Evolutionary conservation across 2,329 filamentous ascomycete species (phyloP), one percentile per base, ranked within the genome.

Genomic region (Macroventuria anomochaeta): DNA sequence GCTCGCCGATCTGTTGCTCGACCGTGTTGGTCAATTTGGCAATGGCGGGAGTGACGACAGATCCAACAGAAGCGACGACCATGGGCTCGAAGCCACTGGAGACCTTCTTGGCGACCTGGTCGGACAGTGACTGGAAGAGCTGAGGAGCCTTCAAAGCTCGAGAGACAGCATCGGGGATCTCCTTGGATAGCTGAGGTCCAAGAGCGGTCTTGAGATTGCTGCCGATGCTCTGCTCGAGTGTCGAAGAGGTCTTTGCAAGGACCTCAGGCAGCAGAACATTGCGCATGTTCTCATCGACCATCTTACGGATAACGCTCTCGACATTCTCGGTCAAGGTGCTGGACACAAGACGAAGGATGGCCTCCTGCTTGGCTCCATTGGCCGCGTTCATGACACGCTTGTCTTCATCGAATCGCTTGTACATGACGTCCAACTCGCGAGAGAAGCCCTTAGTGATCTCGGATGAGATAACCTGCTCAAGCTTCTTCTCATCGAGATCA

Each of bases 201-300:
- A 96, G 75, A 46, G 88, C 83, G 41, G 85, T 81, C 60, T 85
- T 83, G 49, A 97, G 77, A 56, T 86, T 85, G 59, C 84, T 81
- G 50, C 85, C 83, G 20, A 97, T 80, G 69, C 90, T 86, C 57
- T 89, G 87, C 48, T 88, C 84, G 23, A 96, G 81, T 4, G 88
- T 83, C 57, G 85, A 84, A 37, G 85, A 81, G 12, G 90, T 86
- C 34, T 87, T 81, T 44, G 87, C 83, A 33, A 86, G 83, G 51
- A 97, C 79, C 26, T 87, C 81, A 10, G 95, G 93, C 46, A 96
- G 80, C 37, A 97, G 85, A 12, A 86, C 82, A 49, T 86, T 82
- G 57, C 90, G 84, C 61, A 96, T 90, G 72, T 89, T 89, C 40
- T 86, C 83, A 39, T 85, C 84, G 43, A 96, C 87, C 62, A 96